These are phyloP conservation scores for Beauveria caledonica DNA, from an alignment of 2,329 filamentous ascomycete species.

Conservation along the genomic window DNA sequence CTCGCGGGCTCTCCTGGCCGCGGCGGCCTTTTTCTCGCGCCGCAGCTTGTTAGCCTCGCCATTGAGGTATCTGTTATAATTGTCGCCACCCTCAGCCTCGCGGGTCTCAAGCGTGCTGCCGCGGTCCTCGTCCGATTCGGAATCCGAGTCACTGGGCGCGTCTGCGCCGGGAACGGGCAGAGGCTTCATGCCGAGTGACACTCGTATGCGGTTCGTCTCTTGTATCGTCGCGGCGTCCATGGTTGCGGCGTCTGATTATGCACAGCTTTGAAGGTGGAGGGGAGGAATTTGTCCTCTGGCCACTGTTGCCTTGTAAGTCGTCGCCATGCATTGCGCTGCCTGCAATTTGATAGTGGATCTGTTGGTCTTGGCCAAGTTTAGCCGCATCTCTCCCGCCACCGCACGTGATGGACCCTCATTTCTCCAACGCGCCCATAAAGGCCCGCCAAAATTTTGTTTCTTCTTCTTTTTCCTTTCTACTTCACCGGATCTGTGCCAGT, in stretches of 20 bases:
- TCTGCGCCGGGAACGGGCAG: constrained; percentile 69
- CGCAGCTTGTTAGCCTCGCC: constrained; percentile 69
- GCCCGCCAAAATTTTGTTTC: constrained; percentile 26
- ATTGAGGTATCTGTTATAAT: constrained; percentile 57
- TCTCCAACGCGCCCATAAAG: constrained; percentile 11
- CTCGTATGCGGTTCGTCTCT: constrained; percentile 87
- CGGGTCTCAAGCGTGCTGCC: constrained; percentile 79
- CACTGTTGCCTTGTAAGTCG: constrained; percentile 9
- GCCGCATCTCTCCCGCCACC: constrained; percentile 13
- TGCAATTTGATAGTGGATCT: neutral
- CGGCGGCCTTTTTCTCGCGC: constrained; percentile 72
- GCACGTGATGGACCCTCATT: constrained; percentile 12
- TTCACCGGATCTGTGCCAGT: constrained; percentile 76
- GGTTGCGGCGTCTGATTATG: constrained; percentile 15
- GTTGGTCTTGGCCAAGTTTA: neutral
- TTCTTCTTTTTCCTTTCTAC: constrained; percentile 27
- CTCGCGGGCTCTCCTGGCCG: constrained; percentile 82
- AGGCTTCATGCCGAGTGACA: constrained; percentile 82
- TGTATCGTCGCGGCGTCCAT: constrained; percentile 72
- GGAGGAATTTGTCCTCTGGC: neutral
- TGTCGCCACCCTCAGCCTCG: constrained; percentile 63
- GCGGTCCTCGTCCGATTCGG: constrained; percentile 54
- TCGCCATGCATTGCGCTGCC: neutral
- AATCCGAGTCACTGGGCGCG: constrained; percentile 38
- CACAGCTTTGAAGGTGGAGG: neutral